Conservation (phyloP, 2,329 filamentous ascomycete species). For the Paraphaeosphaeria minitans region DNA sequence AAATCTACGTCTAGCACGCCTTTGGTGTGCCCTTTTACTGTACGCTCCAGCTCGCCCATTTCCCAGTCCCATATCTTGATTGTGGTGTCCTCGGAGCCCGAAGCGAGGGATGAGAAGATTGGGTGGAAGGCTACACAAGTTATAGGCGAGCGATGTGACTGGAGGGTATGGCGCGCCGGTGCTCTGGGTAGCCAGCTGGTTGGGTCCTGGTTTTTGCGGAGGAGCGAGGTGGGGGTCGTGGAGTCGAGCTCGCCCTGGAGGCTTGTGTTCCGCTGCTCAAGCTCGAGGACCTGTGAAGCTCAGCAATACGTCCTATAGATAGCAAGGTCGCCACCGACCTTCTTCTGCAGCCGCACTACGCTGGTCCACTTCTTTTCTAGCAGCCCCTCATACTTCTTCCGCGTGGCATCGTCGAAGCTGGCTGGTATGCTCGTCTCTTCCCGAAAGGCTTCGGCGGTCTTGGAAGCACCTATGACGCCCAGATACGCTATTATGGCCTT, state of each 20-base stretch:
- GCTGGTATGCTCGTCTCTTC: constrained; percentile 77
- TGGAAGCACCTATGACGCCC: constrained; percentile 71
- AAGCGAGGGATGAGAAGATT: constrained; percentile 86
- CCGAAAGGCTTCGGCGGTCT: constrained; percentile 72
- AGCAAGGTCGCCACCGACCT: constrained; percentile 60
- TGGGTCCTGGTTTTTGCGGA: constrained; percentile 82
- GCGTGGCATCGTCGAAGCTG: constrained; percentile 76
- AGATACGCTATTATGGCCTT: constrained; percentile 94
- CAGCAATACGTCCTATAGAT: constrained; percentile 14
- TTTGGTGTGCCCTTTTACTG: constrained; percentile 90
- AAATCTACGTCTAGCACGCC: constrained; percentile 88
- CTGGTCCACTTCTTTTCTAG: constrained; percentile 99
- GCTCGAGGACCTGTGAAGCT: constrained; percentile 78
- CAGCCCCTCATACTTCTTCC: constrained; percentile 92
- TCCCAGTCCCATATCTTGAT: constrained; percentile 99
- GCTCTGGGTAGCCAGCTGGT: constrained; percentile 83
- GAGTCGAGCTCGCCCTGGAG: constrained; percentile 85
- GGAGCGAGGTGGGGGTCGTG: constrained; percentile 78
- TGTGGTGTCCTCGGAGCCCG: constrained; percentile 87
- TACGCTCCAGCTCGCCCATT: constrained; percentile 84
- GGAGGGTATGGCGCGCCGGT: constrained; percentile 78
- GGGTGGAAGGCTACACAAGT: constrained; percentile 93
- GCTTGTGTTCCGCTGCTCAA: constrained; percentile 74
- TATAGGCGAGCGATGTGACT: constrained; percentile 80
- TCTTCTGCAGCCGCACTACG: constrained; percentile 92